Percentiles rank a stretch among this genome's conserved stretches.
Conservation (phyloP, 2,329 filamentous ascomycete species). For the Aspergillus latus region DNA sequence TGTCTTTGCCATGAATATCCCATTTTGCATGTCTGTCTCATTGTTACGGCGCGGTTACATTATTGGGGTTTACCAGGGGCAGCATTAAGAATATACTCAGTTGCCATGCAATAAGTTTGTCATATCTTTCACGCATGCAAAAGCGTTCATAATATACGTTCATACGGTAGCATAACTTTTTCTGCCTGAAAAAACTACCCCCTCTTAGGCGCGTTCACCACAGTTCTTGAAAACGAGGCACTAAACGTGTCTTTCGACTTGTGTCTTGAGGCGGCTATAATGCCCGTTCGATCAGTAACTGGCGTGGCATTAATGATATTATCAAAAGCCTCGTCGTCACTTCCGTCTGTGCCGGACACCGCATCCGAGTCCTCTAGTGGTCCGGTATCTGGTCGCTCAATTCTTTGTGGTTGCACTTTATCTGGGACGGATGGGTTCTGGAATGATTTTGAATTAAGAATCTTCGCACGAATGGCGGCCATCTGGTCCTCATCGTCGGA, state of each 20-base stretch:
- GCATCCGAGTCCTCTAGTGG: slow-evolving; percentile 61
- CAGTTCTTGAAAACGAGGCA: slow-evolving; percentile 51
- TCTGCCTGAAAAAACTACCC: slow-evolving; percentile 31
- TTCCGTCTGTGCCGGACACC: slow-evolving; percentile 63
- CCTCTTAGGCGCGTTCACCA: slow-evolving; percentile 50
- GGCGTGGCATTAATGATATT: slow-evolving; percentile 89
- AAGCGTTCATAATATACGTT: not conserved
- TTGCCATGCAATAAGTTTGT: not conserved
- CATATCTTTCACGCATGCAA: not conserved
- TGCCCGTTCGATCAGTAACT: slow-evolving; percentile 80
- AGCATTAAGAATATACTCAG: not conserved
- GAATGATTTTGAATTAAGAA: slow-evolving; percentile 90
- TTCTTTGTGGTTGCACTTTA: slow-evolving; percentile 61
- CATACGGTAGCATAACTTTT: slow-evolving; percentile 5
- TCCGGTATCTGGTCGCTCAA: slow-evolving; percentile 57
- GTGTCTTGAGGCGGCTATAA: slow-evolving; percentile 60
- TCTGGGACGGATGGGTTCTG: slow-evolving; percentile 54
- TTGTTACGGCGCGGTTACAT: not conserved
- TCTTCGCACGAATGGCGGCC: slow-evolving; percentile 84
- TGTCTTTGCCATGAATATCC: slow-evolving; percentile 3
- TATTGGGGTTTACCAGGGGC: not conserved
- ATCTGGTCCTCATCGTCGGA: slow-evolving; percentile 84
- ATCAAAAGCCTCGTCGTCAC: slow-evolving; percentile 73
- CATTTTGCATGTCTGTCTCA: not conserved
- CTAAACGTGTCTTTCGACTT: slow-evolving; percentile 51